A percentile compares a stretch with the other conserved stretches of the same genome.
Conservation (phyloP, 2,329 filamentous ascomycete genomes). For the Gaeumannomyces tritici region DNA sequence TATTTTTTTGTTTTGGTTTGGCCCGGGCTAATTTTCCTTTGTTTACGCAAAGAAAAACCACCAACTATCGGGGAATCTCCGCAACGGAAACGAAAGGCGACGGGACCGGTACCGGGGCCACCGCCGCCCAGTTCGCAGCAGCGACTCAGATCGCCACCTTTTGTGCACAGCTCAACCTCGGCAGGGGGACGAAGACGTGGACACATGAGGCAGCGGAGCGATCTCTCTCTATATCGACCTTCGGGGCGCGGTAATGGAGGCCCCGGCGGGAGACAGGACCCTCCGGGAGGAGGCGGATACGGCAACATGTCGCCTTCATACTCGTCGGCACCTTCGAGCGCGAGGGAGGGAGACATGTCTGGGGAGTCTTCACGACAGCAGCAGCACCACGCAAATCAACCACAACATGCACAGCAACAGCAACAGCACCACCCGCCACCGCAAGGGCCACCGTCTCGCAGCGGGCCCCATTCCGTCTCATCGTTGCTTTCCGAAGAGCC, state of each 20-base stretch:
- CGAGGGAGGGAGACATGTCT: slow-evolving; percentile 22
- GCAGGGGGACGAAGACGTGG: slow-evolving; percentile 39
- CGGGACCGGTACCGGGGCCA: slow-evolving; percentile 38
- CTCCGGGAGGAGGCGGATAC: slow-evolving; percentile 10
- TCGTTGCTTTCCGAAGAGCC: slow-evolving; percentile 32
- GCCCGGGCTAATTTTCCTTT: slow-evolving; percentile 23
- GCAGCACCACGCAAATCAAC: slow-evolving; percentile 14
- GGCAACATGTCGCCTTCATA: slow-evolving; percentile 26
- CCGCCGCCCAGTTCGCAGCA: slow-evolving; percentile 35
- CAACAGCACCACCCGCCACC: slow-evolving; percentile 8
- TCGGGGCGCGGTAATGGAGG: slow-evolving; percentile 19
- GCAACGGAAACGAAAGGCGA: slow-evolving; percentile 77
- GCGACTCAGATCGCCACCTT: slow-evolving; percentile 42
- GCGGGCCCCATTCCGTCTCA: slow-evolving; percentile 31
- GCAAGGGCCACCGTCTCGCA: slow-evolving; percentile 14
- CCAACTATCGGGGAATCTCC: slow-evolving; percentile 52
- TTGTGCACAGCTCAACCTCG: slow-evolving; percentile 40
- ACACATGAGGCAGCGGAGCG: slow-evolving; percentile 57
- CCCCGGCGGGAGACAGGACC: slow-evolving; percentile 1
- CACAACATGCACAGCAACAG: slow-evolving; percentile 10
- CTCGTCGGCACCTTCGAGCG: slow-evolving; percentile 18
- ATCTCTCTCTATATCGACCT: slow-evolving; percentile 42
- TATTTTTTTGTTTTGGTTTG: too few relatives aligned
- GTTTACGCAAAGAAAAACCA: slow-evolving; percentile 28
- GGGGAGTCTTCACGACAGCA: slow-evolving; percentile 15